These are phyloP conservation scores for Colletotrichum lupini DNA, from an alignment of 2,329 filamentous ascomycete species.

Conservation along the genomic window DNA sequence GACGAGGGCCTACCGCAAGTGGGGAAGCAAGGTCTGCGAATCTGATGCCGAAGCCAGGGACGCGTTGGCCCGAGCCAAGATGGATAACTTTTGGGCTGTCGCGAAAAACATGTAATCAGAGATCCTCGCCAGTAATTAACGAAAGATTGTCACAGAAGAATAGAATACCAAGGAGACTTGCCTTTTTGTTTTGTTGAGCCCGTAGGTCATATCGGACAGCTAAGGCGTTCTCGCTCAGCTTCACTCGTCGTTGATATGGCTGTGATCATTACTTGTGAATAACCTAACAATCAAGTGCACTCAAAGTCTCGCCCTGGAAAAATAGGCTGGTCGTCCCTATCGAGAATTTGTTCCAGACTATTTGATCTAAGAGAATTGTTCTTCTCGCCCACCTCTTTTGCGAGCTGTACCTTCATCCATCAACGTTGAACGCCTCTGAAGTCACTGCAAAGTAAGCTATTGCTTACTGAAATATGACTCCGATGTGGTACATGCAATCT, in stretches of 20 bases:
- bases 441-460: not conserved
- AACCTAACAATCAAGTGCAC: too few species aligned
- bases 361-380: not conserved
- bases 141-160: not conserved
- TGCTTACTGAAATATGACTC: not conserved
- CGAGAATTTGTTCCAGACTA: not conserved
- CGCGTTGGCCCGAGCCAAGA: constrained; percentile 80
- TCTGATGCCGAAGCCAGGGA: constrained; percentile 91
- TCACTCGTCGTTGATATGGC: too few species aligned
- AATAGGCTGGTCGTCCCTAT: not conserved
- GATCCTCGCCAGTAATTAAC: not conserved
- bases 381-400: not conserved
- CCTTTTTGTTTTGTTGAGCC: not conserved
- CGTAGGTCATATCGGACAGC: not conserved
- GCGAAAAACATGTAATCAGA: constrained; percentile 70
- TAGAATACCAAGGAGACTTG: not conserved
- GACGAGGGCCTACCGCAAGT: constrained; percentile 83
- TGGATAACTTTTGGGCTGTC: constrained; percentile 95
- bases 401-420: not conserved
- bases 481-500: not conserved
- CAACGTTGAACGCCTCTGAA: not conserved
- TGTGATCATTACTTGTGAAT: too few species aligned
- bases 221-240: not conserved
- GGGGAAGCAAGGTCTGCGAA: constrained; percentile 91
- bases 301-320: not conserved